Conservation (phyloP, 1,284 basidiomycete species). For the Ustilago sp. region DNA sequence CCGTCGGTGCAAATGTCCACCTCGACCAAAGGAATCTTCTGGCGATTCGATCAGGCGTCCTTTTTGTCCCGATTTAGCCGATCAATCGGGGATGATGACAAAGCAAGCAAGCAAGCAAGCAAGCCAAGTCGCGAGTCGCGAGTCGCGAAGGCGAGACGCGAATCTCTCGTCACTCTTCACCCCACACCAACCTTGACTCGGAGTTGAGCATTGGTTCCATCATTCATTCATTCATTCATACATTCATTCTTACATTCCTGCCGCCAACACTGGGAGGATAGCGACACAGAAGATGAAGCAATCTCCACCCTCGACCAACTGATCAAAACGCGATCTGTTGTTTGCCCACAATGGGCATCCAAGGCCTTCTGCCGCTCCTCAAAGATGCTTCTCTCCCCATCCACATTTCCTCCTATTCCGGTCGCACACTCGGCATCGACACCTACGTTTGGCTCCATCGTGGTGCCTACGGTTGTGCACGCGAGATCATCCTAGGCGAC, state of each 20-base stretch:
- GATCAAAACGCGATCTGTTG: background rate
- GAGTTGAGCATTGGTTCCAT: no score
- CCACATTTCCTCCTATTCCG: conserved; percentile 56
- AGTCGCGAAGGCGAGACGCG: background rate
- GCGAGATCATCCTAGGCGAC: conserved; percentile 85
- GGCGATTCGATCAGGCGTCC: background rate
- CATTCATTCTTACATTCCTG: no score
- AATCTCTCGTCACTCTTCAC: background rate
- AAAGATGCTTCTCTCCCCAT: conserved; percentile 77
- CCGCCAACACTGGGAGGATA: background rate
- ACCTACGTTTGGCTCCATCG: conserved; percentile 98
- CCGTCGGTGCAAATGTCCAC: no score
- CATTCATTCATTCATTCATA: no score
- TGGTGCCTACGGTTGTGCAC: conserved; percentile 88
- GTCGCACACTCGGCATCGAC: conserved; percentile 77
- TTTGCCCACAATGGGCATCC: conserved; percentile 76
- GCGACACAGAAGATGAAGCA: background rate
- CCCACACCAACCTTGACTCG: background rate
- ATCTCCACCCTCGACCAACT: background rate
- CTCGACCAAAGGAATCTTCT: background rate
- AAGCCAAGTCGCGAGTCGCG: conserved; percentile 33
- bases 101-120: no score
- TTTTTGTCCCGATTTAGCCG: background rate
- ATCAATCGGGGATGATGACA: background rate
- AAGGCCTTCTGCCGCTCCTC: conserved; percentile 89